Evolutionary conservation across 805 yeast species (phyloP).

Genomic region (Yarrowia phangngaensis): DNA sequence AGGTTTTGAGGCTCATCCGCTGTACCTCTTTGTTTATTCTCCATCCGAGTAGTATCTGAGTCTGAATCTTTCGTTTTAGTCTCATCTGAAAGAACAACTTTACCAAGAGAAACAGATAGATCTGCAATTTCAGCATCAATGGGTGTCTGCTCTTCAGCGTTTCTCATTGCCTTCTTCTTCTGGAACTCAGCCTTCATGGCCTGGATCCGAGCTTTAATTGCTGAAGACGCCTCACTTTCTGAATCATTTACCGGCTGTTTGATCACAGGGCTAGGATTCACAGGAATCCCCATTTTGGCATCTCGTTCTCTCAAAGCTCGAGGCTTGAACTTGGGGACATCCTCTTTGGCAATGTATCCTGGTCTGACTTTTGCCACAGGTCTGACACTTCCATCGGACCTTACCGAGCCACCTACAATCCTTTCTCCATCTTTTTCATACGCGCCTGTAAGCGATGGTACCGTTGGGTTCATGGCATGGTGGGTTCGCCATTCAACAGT

Average conservation of each 20-base stretch:
- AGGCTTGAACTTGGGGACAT: slow-evolving; percentile 28
- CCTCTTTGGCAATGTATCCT: slow-evolving; percentile 34
- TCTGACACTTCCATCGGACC: slow-evolving; percentile 34
- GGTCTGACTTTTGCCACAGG: slow-evolving; percentile 33
- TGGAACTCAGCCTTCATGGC: slow-evolving; percentile 15
- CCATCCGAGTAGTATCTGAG: too few relatives aligned
- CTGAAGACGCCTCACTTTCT: too few relatives aligned
- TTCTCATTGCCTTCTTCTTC: slow-evolving; percentile 2
- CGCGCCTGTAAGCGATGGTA: slow-evolving; percentile 9
- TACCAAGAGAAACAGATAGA: too few relatives aligned
- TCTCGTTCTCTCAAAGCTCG: slow-evolving; percentile 7
- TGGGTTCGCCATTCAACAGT: background rate
- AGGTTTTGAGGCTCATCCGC: too few relatives aligned
- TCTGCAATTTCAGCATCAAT: too few relatives aligned
- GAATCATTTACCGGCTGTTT: background rate
- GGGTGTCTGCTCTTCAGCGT: too few relatives aligned
- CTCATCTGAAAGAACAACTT: too few relatives aligned
- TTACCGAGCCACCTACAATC: slow-evolving; percentile 29
- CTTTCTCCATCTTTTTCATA: slow-evolving; percentile 25
- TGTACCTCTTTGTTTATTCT: too few relatives aligned
- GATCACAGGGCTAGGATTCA: background rate
- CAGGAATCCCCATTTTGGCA: slow-evolving; percentile 6
- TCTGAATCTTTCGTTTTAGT: too few relatives aligned
- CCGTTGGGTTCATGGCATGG: too few relatives aligned
- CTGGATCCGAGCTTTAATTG: slow-evolving; percentile 5